Evolutionary conservation across 2,329 filamentous ascomycete species (phyloP), one percentile per base, ranked within the genome.

Genomic region (Stagonosporopsis tanaceti): DNA sequence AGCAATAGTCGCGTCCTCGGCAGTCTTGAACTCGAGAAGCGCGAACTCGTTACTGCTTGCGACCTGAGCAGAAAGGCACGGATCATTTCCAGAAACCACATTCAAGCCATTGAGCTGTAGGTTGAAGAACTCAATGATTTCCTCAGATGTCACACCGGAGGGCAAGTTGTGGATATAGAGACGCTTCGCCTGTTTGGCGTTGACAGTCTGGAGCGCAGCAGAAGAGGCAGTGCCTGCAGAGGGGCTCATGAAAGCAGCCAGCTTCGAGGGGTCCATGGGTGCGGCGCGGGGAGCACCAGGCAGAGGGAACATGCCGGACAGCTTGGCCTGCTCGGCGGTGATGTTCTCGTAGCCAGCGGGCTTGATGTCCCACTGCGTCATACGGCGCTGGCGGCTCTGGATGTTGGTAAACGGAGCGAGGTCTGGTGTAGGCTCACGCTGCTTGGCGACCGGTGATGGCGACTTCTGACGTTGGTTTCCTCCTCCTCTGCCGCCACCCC

Each of bases 281-380:
- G 97, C 93, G 76, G 97, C 93, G 67, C 95, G 88, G 52, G 95
- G 95, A 60, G 95, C 95, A 64, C 95, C 95, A 3, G 95, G 95
- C 42, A 99, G 87, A 59, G 96, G 93, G 81, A 99, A 99, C 95
- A 99, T 97, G 81, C 94, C 87, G 2, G 96, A 99, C 41, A 99
- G 85, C 82, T 99, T 99, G 47, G 95, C 96, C 77, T 99, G 96
- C 78, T 99, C 96, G 22, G 95, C 93, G 2, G 95, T 97, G 64
- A 99, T 94, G 77, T 95, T 96, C 74, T 99, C 96, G 73, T 99
- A 99, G 41, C 95, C 94, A 15, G 93, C 92, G 6, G 95, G 95
- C 80, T 99, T 99, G 77, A 99, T 97, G 76, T 99, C 96, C 95
- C 95, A 99, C 78, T 99, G 96, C 34, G 93, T 98, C 82, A 99